Conservation (phyloP, 2,329 filamentous ascomycete genomes). For the Paecilomyces sp. region DNA sequence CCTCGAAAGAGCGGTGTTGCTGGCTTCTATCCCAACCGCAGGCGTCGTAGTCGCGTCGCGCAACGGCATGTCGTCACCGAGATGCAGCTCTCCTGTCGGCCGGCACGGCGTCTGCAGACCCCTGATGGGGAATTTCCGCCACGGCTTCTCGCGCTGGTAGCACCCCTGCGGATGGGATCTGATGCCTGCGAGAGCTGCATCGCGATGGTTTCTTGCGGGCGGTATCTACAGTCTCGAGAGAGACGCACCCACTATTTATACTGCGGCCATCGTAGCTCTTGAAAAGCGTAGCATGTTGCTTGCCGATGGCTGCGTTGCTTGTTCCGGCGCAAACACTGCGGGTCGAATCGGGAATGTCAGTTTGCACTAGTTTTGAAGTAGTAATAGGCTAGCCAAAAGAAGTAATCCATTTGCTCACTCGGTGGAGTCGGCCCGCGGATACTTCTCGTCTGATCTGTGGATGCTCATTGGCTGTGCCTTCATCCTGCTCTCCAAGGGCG, state of each 20-base stretch:
- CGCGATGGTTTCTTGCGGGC: background rate
- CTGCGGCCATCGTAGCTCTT: background rate
- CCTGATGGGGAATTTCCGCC: background rate
- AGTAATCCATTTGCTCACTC: background rate
- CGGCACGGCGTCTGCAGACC: background rate
- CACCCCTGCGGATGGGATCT: background rate
- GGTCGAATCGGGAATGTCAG: background rate
- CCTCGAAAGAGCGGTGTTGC: background rate
- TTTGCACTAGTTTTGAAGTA: background rate
- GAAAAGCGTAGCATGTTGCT: background rate
- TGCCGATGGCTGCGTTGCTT: background rate
- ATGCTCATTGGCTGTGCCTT: no score
- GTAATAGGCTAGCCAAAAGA: background rate
- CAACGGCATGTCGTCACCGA: background rate
- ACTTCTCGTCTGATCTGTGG: background rate
- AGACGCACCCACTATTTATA: background rate
- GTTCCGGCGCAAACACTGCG: background rate
- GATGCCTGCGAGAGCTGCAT: background rate
- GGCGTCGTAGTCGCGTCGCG: background rate
- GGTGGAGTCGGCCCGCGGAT: background rate
- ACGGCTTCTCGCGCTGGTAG: background rate
- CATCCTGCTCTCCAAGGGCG: no score
- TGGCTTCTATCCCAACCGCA: background rate
- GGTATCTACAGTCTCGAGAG: background rate
- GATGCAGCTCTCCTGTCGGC: background rate